Evolutionary conservation across 805 yeast species (phyloP).

Genomic region (Hanseniaspora taiwanica): DNA sequence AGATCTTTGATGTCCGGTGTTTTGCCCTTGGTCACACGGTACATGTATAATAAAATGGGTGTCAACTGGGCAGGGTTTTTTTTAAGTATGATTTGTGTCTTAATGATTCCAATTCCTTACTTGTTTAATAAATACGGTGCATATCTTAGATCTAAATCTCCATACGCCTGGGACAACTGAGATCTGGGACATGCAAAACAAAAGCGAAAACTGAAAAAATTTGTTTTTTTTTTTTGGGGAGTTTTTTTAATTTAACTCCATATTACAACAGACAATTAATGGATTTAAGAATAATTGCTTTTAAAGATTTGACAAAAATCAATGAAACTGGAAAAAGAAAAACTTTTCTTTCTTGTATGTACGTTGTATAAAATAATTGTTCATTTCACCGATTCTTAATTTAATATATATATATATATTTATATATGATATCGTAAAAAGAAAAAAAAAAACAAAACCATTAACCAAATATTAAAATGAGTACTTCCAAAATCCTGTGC

Average conservation of each 20-base stretch:
- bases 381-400: too few relatives aligned
- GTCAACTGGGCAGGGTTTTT: constrained; percentile 46
- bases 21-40: constrained; percentile 44
- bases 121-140: constrained; percentile 38
- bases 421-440: too few relatives aligned
- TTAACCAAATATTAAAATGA: not conserved
- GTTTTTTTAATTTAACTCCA: too few relatives aligned
- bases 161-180: constrained; percentile 30
- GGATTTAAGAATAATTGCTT: not conserved
- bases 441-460: too few relatives aligned
- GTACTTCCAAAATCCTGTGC: constrained; percentile 48
- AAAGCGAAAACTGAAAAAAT: too few relatives aligned
- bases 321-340: too few relatives aligned
- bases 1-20: constrained; percentile 42
- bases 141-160: constrained; percentile 29
- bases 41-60: constrained; percentile 42
- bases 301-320: not conserved
- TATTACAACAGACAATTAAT: too few relatives aligned
- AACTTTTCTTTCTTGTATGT: too few relatives aligned
- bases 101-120: constrained; percentile 43
- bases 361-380: too few relatives aligned
- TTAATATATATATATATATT: too few relatives aligned
- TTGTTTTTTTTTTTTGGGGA: not conserved
- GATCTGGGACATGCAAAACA: too few relatives aligned
- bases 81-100: constrained; percentile 36